Percentiles rank a stretch among this genome's conserved stretches.
These are phyloP conservation scores for Fragilaria radians DNA, from an alignment of 108 stramenopile genomes.

Conservation along the genomic window DNA sequence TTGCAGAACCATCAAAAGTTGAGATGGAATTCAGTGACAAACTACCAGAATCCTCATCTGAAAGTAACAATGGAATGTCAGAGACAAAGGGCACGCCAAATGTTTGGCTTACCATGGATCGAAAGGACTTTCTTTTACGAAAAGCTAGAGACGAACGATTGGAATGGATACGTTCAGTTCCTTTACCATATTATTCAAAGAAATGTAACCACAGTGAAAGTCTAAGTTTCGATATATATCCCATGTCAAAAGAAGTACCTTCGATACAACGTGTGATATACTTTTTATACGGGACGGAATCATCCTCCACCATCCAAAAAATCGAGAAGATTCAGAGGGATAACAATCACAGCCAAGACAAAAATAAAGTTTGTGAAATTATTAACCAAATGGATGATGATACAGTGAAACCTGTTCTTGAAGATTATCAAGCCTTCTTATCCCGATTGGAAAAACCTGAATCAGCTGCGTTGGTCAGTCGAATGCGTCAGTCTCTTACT, in stretches of 20 bases:
- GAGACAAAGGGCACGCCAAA: no score
- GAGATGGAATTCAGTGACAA: no score
- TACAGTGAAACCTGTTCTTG: slow-evolving; percentile 11
- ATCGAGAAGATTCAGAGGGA: background rate
- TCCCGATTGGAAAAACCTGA: slow-evolving; percentile 27
- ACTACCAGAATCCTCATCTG: no score
- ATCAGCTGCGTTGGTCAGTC: slow-evolving; percentile 37
- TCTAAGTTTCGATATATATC: slow-evolving; percentile 33
- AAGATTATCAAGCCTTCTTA: slow-evolving; percentile 28
- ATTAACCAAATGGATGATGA: slow-evolving; percentile 5
- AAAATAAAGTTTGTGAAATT: background rate
- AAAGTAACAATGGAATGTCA: no score
- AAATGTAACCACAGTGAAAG: slow-evolving; percentile 13
- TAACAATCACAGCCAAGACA: background rate
- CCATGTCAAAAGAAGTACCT: slow-evolving; percentile 5
- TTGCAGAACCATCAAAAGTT: no score
- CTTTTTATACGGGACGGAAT: background rate
- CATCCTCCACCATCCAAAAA: background rate
- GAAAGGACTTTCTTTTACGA: slow-evolving; percentile 56
- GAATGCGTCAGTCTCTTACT: slow-evolving; percentile 37
- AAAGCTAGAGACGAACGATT: slow-evolving; percentile 57
- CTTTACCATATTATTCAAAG: slow-evolving; percentile 26
- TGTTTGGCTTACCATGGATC: slow-evolving; percentile 40
- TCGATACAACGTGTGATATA: background rate
- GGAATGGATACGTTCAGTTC: slow-evolving; percentile 45